These are phyloP conservation scores for Aspergillus versicolor DNA, from an alignment of 2,329 filamentous ascomycete genomes.

Conservation along the genomic window DNA sequence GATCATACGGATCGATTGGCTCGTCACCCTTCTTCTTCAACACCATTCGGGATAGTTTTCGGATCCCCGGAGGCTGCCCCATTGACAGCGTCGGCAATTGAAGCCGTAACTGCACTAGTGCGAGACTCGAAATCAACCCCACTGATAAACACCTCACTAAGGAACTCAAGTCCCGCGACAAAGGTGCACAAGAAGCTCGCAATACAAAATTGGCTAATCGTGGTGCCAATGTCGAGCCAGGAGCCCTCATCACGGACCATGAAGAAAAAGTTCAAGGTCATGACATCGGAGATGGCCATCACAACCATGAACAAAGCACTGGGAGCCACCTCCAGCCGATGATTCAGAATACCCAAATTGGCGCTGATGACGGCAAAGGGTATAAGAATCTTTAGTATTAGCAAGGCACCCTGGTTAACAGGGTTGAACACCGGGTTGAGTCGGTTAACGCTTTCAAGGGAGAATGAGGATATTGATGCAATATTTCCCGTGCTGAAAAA, in stretches of 20 bases:
- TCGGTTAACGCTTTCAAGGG: constrained; percentile 81
- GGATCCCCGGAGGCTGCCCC: constrained; percentile 18
- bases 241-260: constrained; percentile 94
- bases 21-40: constrained; percentile 1
- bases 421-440: constrained; percentile 91
- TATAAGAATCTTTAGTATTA: constrained; percentile 86
- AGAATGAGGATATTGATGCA: constrained; percentile 90
- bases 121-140: constrained; percentile 63
- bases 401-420: constrained; percentile 82
- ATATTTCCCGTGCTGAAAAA: constrained; percentile 98
- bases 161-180: constrained; percentile 79
- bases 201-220: constrained; percentile 93
- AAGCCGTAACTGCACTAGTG: constrained; percentile 14
- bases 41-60: neutral
- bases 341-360: constrained; percentile 90
- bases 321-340: constrained; percentile 76
- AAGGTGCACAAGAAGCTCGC: constrained; percentile 87
- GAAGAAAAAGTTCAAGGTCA: constrained; percentile 97
- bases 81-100: constrained; percentile 21
- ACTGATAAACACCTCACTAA: constrained; percentile 78
- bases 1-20: neutral
- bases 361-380: constrained; percentile 91
- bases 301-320: constrained; percentile 92
- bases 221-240: constrained; percentile 96
- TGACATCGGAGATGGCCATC: constrained; percentile 84